A percentile compares a stretch with the other conserved stretches of the same genome.
Conservation (phyloP, 1,284 basidiomycete species). For the Porogramme epimiltina region DNA sequence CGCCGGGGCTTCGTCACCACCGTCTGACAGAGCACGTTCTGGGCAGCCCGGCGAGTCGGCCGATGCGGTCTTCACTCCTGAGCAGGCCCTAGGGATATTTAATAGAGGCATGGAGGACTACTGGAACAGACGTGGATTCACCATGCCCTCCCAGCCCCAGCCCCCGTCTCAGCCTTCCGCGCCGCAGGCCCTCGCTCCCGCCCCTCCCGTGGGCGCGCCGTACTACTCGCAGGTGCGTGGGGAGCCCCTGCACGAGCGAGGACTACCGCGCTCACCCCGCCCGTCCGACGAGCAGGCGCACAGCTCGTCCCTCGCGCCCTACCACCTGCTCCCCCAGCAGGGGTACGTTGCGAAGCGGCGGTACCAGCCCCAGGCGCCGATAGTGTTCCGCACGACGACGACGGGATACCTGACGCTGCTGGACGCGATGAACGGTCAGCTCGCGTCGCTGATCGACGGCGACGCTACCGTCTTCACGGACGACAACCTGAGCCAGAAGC, state of each 20-base stretch:
- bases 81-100: background rate
- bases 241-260: background rate
- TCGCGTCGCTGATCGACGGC: constrained; percentile 1
- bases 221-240: too few relatives aligned
- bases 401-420: constrained; percentile 11
- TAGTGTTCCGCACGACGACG: constrained; percentile 9
- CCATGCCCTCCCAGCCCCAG: constrained; percentile 3
- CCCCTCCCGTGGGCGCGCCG: background rate
- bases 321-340: constrained; percentile 10
- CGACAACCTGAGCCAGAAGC: constrained; percentile 17
- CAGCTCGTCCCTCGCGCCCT: background rate
- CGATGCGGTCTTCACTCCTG: too few relatives aligned
- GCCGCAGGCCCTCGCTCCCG: background rate
- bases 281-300: background rate
- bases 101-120: constrained; percentile 10
- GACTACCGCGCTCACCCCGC: background rate
- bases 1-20: too few relatives aligned
- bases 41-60: too few relatives aligned
- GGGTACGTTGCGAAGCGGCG: constrained; percentile 11
- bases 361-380: constrained; percentile 6
- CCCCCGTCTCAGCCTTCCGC: too few relatives aligned
- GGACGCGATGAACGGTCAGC: constrained; percentile 9
- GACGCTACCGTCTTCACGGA: constrained; percentile 14
- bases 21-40: too few relatives aligned
- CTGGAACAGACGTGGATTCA: constrained; percentile 7